These are phyloP conservation scores for Blumeriella jaapii DNA, from an alignment of 2,329 filamentous ascomycete genomes.

Conservation along the genomic window DNA sequence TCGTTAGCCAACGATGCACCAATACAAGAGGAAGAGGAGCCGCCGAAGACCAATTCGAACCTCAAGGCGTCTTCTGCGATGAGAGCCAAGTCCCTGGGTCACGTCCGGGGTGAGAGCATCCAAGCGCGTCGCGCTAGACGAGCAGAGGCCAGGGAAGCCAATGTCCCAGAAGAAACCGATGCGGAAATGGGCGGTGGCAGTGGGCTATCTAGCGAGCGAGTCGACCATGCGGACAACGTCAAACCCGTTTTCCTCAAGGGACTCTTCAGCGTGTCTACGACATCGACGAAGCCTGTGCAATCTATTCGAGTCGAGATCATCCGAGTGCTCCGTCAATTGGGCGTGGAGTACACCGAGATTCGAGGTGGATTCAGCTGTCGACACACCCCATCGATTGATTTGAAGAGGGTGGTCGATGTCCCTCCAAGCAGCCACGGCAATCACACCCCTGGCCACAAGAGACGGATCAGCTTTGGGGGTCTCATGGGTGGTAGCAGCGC, in stretches of 20 bases:
- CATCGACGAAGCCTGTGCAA: constrained; percentile 77
- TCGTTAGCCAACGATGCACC: constrained; percentile 40
- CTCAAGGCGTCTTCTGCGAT: constrained; percentile 48
- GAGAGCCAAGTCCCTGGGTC: constrained; percentile 78
- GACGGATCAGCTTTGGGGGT: constrained; percentile 77
- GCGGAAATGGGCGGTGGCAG: constrained; percentile 57
- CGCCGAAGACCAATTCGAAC: constrained; percentile 38
- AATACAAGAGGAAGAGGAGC: constrained; percentile 34
- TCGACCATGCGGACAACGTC: constrained; percentile 63
- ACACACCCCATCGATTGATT: constrained; percentile 80
- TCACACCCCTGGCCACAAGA: constrained; percentile 48
- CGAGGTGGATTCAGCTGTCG: constrained; percentile 86
- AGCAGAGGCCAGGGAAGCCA: constrained; percentile 60
- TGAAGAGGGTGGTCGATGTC: constrained; percentile 58
- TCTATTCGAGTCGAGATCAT: constrained; percentile 86
- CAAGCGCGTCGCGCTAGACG: constrained; percentile 69
- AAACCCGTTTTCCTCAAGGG: constrained; percentile 96
- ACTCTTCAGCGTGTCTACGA: constrained; percentile 93
- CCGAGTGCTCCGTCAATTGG: constrained; percentile 73
- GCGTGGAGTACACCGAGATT: constrained; percentile 86
- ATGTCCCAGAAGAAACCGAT: constrained; percentile 86
- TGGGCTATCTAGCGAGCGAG: constrained; percentile 46
- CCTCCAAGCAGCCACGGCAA: constrained; percentile 40
- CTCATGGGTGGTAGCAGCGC: constrained; percentile 37
- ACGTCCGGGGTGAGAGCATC: constrained; percentile 83